Base-by-base conservation (phyloP, 2,329 filamentous ascomycete species). In the Phialophora verrucosa region DNA sequence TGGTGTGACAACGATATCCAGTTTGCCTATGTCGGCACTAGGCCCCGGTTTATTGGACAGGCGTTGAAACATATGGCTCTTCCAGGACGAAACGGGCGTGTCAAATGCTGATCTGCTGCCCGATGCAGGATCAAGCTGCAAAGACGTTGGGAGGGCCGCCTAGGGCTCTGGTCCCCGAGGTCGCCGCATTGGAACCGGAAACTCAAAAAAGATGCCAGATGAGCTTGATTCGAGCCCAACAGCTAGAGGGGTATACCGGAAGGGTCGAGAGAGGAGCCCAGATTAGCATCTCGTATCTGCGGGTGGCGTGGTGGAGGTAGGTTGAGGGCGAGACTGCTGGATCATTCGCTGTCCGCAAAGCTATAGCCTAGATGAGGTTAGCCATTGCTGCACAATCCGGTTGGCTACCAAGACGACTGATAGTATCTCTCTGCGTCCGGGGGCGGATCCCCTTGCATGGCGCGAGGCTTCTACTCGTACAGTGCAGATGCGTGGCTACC, bases 361-460 rank as follows among this genome's bases (percentile, higher is more conserved):
- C 47, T 60, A 62, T 65, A 51, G 58, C 29, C 63, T 44, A n/a
- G 55, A 66, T 59, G 53, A 44, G 38, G 59, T 66, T 66, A 66
- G 60, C n/a, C 3, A 17, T 7, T 4, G 47, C 59, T 66, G 64
- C 64, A 63, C 59, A 59, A 66, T 62, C 64, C 64, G 59, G 55
- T 57, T 66, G 64, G 64, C 60, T 59, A 54, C 53, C 53, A 32
- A 27, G 49, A 20, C 38, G n/a, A 7, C 17, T 51, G 49, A 51
- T 4, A 4, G 27, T 29, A 51, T 51, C 49, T 25, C 20, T 20
- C 8, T 51, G 49, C 11, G 23, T 51, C 49, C 38, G 38, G 38
- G 35, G 38, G 38, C 38, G 38, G 38, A 44, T 44, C 17, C 17
- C 38, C 35, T 42, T 42, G 38, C 38, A 44, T n/a, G 38, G 17